Evolutionary conservation across 2,329 filamentous ascomycete species (phyloP), one percentile per base, ranked within the genome.

Genomic region (Nigrograna mackinnonii): DNA sequence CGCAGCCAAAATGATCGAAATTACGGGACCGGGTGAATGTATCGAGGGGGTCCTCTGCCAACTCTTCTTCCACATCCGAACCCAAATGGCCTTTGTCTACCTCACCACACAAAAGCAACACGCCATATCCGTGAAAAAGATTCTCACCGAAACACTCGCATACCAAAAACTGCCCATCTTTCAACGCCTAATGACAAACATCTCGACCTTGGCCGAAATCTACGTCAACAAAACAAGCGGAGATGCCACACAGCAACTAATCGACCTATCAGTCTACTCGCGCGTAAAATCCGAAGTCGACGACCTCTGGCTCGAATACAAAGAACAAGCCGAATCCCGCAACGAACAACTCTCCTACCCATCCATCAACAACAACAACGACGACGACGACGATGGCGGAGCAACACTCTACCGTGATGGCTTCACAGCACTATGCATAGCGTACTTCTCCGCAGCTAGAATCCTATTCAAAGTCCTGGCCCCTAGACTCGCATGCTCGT

Each of bases 41-140:
- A 40, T 43, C 12, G 19, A 48, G 9, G 58, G 60, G n/a, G 49
- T 61, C 0, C 18, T 65, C 6, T 66, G 60, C 32, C 58, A 66
- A 35, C 47, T 66, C 2, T 66, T 61, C 41, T 64, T 58, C 30
- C 60, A 63, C 41, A 51, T 66, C 28, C 44, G 56, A 28, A 58
- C 58, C 5, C 62, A 50, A 24, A 41, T 50, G 44, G 41, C 38
- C 6, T 46, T 46, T 36, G 38, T 47, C 3, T 45, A 50, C 20
- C 37, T 50, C 2, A 50, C 47, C 3, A 47, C 33, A 14, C 35
- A 41, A 11, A 47, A 45, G 35, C 12, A n/a, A 3, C 22, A 31
- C 13, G 9, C 35, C 11, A 39, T 41, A 14, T 12, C 22, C 12
- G 22, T 44, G 19, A 41, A 22, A 16, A 52, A 47, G 19, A 54